Evolutionary conservation across 1,139 yeast species (phyloP), one percentile per base, ranked within the genome.

Genomic region (Diutina mesorugosa): DNA sequence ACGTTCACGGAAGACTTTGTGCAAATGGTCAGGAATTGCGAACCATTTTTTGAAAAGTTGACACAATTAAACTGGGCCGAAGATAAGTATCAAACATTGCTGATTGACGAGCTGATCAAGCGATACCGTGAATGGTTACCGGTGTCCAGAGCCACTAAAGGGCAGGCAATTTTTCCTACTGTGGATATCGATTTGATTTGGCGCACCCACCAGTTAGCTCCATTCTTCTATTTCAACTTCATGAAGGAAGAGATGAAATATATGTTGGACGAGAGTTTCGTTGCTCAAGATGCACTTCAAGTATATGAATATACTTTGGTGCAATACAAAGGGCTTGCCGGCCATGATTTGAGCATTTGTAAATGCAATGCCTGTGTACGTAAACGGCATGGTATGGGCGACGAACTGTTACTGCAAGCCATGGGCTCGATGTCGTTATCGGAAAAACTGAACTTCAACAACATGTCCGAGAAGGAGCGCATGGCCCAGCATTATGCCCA

Each of bases 161-260:
- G 53, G 9, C 41, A 50, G 29, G 41, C 45, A 28, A 7, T 50
- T 12, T 50, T 50, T 10, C 53, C 53, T 12, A 50, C 53, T 4
- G 53, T 50, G 18, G 53, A 50, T 12, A 32, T 50, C 8, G 53
- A 50, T 18, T 50, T 50, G 53, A 38, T 50, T 9, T 50, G 53
- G 53, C 53, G 53, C 26, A 50, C 53, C 45, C 53, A 50, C 18
- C 53, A 50, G 16, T 50, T 50, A 38, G 53, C 53, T 9, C 53
- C 53, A 6, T 50, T n/a, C 29, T 50, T 50, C 16, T 50, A 50
- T 12, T 50, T 50, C 28, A 16, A 30, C n/a, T 32, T 16, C 45
- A 32, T 50, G 53, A n/a, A 16, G 10, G 45, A 50, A 7, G 32
- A 32, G 6, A 8, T 32, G 6, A 32, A 16, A 14, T 50, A 29